Base-by-base conservation (phyloP, 805 yeast species). In the Zygoascus bituminiphila region DNA sequence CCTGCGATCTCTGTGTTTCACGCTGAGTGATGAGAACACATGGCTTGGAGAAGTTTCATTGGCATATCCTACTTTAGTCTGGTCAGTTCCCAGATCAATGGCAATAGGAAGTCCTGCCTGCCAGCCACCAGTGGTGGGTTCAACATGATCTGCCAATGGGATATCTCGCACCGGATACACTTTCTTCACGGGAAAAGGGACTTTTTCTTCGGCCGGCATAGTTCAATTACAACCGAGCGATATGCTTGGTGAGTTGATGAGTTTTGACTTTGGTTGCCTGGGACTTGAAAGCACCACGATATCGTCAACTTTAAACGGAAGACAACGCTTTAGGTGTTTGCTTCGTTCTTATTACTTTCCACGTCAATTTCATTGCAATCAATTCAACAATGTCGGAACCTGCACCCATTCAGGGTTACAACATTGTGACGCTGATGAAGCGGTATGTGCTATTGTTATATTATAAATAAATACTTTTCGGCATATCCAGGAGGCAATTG, bases 1-100 rank as follows among this genome's bases (percentile, higher is more conserved):
- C 59, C 81, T 83, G 22, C 97, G 73, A 58, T 91, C 98, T 54
- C 96, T 75, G 60, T 75, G 84, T 48, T 84, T 75, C 12, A 97
- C 76, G 23, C 85, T 70, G 22, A 81, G 63, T 0, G 84, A 74
- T 1, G 94, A 84, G 56, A 85, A 87, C 21, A 73, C 73, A 54
- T 81, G 77, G 64, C n/a, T 89, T 83, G 48, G 62, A 49, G 2
- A 52, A 2, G 25, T 6, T 2, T 53, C 54, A 14, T 51, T 35
- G 8, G 65, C 66, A 48, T 64, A 61, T 19, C 74, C 74, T 7
- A 65, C 62, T 6, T 71, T 64, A 15, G 72, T 65, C 48, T 62
- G 57, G 42, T 77, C 72, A 6, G 87, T 68, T 1, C 98, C 98
- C 47, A 93, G 71, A 66, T 93, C 99, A 8, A 93, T 71, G 12